Evolutionary conservation across 208 protist genomes (phyloP).

Genomic region (Leishmania tarentolae): DNA sequence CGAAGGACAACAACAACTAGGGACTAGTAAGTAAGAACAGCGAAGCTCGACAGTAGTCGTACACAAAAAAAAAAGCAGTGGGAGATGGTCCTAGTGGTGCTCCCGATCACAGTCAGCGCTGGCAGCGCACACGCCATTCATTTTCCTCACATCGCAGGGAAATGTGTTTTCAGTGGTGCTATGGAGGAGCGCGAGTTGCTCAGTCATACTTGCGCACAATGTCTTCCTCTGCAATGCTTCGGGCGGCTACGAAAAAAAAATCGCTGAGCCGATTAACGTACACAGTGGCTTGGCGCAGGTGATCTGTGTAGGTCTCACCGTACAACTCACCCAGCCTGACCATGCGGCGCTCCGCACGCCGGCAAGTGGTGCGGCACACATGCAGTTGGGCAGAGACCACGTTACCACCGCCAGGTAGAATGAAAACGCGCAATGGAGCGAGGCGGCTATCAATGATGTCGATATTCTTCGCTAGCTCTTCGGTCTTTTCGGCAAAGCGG

Average conservation of each 20-base stretch:
- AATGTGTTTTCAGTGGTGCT: not conserved
- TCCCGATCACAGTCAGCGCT: not conserved
- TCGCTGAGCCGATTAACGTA: conserved; percentile 81
- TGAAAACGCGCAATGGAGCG: conserved; percentile 58
- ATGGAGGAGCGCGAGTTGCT: not conserved
- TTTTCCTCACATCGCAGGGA: not conserved
- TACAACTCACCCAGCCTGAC: conserved; percentile 42
- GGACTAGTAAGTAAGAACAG: not conserved
- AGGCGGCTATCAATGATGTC: conserved; percentile 64
- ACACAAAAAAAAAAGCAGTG: not conserved
- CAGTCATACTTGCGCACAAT: conserved; percentile 45
- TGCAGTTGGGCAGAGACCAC: conserved; percentile 55
- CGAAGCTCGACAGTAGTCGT: not conserved
- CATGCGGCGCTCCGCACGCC: conserved; percentile 61
- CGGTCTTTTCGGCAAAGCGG: conserved; percentile 28
- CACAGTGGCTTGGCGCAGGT: conserved; percentile 38
- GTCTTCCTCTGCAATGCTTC: conserved; percentile 51
- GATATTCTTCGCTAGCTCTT: conserved; percentile 58
- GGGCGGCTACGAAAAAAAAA: conserved; percentile 71
- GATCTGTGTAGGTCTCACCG: conserved; percentile 35
- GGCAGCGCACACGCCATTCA: not conserved
- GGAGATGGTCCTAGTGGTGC: not conserved
- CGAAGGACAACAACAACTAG: not conserved
- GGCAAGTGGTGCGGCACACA: conserved; percentile 65
- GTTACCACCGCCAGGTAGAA: conserved; percentile 63